Conservation (phyloP, 768 basidiomycete species). For the Agaricus sinodeliciosus region DNA sequence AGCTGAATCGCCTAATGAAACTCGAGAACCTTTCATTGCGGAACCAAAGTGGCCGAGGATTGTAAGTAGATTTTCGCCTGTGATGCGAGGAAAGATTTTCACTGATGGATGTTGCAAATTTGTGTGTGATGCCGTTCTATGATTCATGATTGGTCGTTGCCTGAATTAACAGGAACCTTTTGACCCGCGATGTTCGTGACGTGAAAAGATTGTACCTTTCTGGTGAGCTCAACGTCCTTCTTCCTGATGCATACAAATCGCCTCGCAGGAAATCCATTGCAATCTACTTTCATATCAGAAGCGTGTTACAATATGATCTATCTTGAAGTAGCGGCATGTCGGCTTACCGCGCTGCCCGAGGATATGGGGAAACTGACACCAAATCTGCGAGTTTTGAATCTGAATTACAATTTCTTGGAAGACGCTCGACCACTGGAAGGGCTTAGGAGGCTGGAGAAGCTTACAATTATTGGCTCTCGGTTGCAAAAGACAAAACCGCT, state of each 20-base stretch:
- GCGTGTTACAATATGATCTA: constrained; percentile 88
- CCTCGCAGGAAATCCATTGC: constrained; percentile 65
- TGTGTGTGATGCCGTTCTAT: constrained; percentile 4
- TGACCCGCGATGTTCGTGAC: constrained; percentile 76
- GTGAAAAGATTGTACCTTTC: constrained; percentile 93
- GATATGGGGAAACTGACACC: constrained; percentile 63
- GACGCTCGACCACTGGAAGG: constrained; percentile 63
- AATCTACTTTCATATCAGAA: constrained; percentile 53
- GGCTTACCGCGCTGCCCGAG: constrained; percentile 67
- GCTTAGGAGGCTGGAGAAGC: constrained; percentile 68
- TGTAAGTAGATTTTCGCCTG: constrained; percentile 49
- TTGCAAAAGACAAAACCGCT: constrained; percentile 69
- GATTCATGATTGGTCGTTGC: constrained; percentile 7
- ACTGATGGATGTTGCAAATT: constrained; percentile 10
- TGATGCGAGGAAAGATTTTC: constrained; percentile 17
- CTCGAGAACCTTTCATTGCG: constrained; percentile 90
- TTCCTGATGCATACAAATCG: constrained; percentile 6
- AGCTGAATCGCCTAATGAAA: constrained; percentile 52
- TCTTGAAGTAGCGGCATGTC: constrained; percentile 86
- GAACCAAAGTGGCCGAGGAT: constrained; percentile 71
- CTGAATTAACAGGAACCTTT: constrained; percentile 27
- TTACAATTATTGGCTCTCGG: constrained; percentile 83
- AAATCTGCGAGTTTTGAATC: constrained; percentile 85
- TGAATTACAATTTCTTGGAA: constrained; percentile 96
- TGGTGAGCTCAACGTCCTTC: constrained; percentile 44